Evolutionary conservation across 768 basidiomycete species (phyloP), one percentile per base, ranked within the genome.

Genomic region (Boletus rubescentipes): DNA sequence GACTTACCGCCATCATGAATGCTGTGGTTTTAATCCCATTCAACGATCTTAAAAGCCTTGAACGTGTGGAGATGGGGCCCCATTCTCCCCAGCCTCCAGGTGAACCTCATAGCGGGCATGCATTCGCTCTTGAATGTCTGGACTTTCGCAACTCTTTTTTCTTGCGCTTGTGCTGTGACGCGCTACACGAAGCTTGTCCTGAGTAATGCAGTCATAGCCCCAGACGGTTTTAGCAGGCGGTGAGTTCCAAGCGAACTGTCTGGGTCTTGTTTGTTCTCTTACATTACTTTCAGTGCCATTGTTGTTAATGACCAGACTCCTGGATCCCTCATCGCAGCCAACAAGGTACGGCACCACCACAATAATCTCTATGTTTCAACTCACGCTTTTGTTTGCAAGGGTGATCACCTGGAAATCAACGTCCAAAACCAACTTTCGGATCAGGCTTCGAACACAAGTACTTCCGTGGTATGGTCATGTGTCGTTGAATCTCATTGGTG

Each of bases 281-380:
- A 43, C 23, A 21, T 29, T 62, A 66, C n/a, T 8, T 30, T 18
- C 43, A 66, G 67, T 23, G 73, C 71, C 23, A 77, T 78, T 10
- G 64, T 78, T 20, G 70, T 75, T 21, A 78, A 77, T 50, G 77
- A 75, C 4, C 18, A 54, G 3, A 72, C 74, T 43, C 75, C 77
- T 34, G 79, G 76, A 0, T 60, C 75, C 1, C 62, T 74, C 18
- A 73, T 80, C 35, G 61, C 68, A 32, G 76, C 72, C 16, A 70
- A 70, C 53, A 79, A 77, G 61, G 74, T 71, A 31, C 1, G 44
- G 36, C 1, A 21, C 6, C 8, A 15, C 11, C 45, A 20, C 10
- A 21, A 40, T 15, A 8, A 15, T 35, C 9, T 7, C 8, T 15
- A 3, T 37, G 8, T 37, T 14, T 38, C 18, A 30, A 21, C 36